Base-by-base conservation (phyloP, 192 early-diverging fungal species). In the Podila clonocystis region DNA sequence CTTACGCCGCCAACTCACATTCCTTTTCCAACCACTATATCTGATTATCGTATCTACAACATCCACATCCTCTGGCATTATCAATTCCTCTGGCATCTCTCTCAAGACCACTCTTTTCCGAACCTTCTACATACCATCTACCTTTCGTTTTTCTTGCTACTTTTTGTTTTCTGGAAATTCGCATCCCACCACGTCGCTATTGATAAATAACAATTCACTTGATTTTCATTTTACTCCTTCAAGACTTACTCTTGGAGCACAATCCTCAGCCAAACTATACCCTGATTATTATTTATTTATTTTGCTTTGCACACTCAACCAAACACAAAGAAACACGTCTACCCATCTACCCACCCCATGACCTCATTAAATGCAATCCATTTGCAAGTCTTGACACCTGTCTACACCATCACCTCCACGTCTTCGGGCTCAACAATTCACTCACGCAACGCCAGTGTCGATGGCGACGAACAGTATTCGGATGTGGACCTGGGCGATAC, bases 361-460 rank as follows among this genome's bases (percentile, higher is more conserved):
- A 67, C 72, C 17, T 66, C 72, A 17, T 41, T 66, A 24, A 66
- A 45, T 22, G 64, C 45, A 13, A 73, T 73, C 33, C 63, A 61
- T 19, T 64, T 73, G 9, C 63, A 66, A 22, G 41, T 65, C 26
- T 41, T 64, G 50, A 24, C 31, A 6, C 62, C 70, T 2, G 49
- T 29, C 4, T 55, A 72, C 24, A 4, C 50, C 52, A 28, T 45
- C 70, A 17, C 52, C 50, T 36, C 34, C 55, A 55, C 24, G 26
- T 66, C 72, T 7, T 60, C 55, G 29, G 60, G 45, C 33, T 50
- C 63, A 12, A 73, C 72, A 2, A 11, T 73, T 22, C 38, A 8
- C 15, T 66, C 72, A 15, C 17, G 11, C 5, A 34, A 19, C 9
- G 17, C 48, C 8, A 62, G 38, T 24, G 13, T 33, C 29, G 20